A percentile compares a stretch with the other conserved stretches of the same genome.
Conservation (phyloP, 352 stramenopile species). For the Globisporangium emineosum region DNA sequence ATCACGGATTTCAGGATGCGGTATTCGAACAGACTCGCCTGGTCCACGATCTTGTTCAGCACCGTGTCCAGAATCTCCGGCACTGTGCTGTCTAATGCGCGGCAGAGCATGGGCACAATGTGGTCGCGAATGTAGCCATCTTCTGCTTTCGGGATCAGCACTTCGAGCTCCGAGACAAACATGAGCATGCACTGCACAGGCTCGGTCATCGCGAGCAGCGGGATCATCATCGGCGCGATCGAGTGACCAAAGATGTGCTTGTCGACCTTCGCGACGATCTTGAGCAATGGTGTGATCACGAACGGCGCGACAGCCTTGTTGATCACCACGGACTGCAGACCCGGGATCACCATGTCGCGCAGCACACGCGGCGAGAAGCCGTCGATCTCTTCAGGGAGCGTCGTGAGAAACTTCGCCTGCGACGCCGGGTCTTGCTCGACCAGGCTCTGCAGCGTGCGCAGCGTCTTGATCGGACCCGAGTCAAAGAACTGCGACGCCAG, state of each 20-base stretch:
- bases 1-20: conserved; percentile 88
- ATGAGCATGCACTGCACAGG: conserved; percentile 89
- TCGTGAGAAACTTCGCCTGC: conserved; percentile 80
- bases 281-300: conserved; percentile 84
- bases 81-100: conserved; percentile 78
- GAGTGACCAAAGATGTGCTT: conserved; percentile 78
- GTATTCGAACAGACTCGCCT: conserved; percentile 87
- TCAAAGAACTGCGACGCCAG: conserved; percentile 86
- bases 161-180: conserved; percentile 85
- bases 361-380: conserved; percentile 75
- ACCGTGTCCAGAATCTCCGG: conserved; percentile 86
- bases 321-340: conserved; percentile 74
- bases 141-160: conserved; percentile 80
- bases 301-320: conserved; percentile 87
- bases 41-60: conserved; percentile 86
- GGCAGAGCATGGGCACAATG: conserved; percentile 85
- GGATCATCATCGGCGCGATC: conserved; percentile 81
- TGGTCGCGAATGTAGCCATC: conserved; percentile 89
- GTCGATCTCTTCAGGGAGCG: conserved; percentile 66
- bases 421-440: conserved; percentile 80
- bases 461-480: conserved; percentile 80
- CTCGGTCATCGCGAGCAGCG: conserved; percentile 78
- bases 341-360: conserved; percentile 83
- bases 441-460: conserved; percentile 74
- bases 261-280: conserved; percentile 86